Evolutionary conservation across 2,329 filamentous ascomycete species (phyloP), one percentile per base, ranked within the genome.

Genomic region (Dothistroma pini): DNA sequence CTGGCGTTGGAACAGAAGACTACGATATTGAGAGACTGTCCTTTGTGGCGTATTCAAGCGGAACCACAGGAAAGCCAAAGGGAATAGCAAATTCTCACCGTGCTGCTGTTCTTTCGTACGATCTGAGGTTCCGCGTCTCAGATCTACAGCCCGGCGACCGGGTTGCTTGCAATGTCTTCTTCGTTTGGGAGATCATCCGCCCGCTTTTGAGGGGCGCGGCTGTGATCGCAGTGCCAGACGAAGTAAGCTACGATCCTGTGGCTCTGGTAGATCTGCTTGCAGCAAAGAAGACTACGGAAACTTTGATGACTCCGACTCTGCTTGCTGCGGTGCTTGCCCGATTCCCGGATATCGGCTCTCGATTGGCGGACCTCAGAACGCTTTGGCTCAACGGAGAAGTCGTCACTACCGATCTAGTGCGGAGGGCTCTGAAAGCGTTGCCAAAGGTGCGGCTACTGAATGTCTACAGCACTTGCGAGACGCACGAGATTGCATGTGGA

Each of bases 101-200:
- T 69, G 89, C 89, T 16, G 81, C 89, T 0, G 86, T 93, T 1
- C 81, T 84, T 31, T 93, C 89, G 7, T 93, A 93, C 71, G 80
- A 90, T 67, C 75, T 91, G 64, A 80, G 90, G 73, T 93, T 93
- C 70, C 79, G 77, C 10, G 74, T 93, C 54, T 88, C 86, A 66
- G 87, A 93, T 72, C 78, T 91, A 2, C 76, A 82, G 19, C 87
- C 86, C 0, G 89, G 89, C 16, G 90, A 92, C 67, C 84, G 90
- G 7, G 89, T 93, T 11, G 90, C 90, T n/a, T 93, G 89, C 77
- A 93, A 93, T 78, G 90, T 93, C 61, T 93, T 93, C 75, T 93
- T 93, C 72, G 82, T 93, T 52, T 93, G 90, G 90, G 90, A 93
- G 73, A 92, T 93, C 59, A 75, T 93, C 58, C 87, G 90, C 5